Base-by-base conservation (phyloP, 1,284 basidiomycete species). In the Puccinia horiana region DNA sequence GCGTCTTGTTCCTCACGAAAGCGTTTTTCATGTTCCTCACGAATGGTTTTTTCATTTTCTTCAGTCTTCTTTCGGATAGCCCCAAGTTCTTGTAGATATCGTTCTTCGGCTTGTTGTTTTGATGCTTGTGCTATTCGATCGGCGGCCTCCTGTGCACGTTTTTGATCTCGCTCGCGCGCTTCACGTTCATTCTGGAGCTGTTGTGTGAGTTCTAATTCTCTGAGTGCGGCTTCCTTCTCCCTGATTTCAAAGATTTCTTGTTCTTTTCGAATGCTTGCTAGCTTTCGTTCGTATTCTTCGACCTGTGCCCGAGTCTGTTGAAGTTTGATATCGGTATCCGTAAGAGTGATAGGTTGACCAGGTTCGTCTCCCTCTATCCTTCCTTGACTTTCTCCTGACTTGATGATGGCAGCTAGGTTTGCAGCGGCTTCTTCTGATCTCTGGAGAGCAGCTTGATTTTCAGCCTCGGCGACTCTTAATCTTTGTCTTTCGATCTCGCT, bases 201-300 rank as follows among this genome's bases (percentile, higher is more conserved):
- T 26, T 47, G 42, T 77, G 49, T n/a, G 32, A 47, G 65, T 18
- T 44, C 37, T 32, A 44, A 20, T 47, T 69, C 65, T 32, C 65
- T 44, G 9, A 44, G 14, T 37, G 29, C 69, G 20, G 69, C 40
- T 44, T 70, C 78, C 56, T 47, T 58, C 32, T 81, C 78, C 37
- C 67, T 70, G 14, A 73, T 23, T 20, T 52, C 56, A 14, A 73
- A 35, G 32, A 47, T 12, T 52, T 81, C 78, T 81, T 81, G 49
- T 2, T 37, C 69, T n/a, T 81, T 49, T 11, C 42, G 52, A n/a
- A 81, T 69, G 56, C 74, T 56, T 44, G 40, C n/a, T 23, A 73
- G 40, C 49, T 37, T 58, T 26, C 54, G 35, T 8, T 63, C 37
- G 14, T 63, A 35, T 74, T 58, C 49, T 49, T 81, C 69, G 18